These are phyloP conservation scores for Backusella morwellensis DNA, from an alignment of 192 early-diverging fungal genomes.

Conservation along the genomic window DNA sequence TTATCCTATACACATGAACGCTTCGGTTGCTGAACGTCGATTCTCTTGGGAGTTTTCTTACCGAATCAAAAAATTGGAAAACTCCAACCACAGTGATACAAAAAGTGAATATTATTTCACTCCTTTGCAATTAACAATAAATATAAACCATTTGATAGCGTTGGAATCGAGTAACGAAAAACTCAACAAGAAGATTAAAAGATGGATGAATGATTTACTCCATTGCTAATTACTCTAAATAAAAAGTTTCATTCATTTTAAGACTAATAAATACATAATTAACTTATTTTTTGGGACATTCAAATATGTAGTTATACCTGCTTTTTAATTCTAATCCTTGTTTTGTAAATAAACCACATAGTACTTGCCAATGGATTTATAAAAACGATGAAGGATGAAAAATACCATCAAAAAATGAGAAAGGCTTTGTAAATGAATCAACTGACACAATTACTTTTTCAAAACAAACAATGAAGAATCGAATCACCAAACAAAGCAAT, in stretches of 20 bases:
- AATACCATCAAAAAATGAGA: no score
- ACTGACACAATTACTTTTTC: no score
- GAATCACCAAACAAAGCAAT: no score
- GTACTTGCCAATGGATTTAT: no score
- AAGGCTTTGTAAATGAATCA: no score
- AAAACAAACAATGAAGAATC: no score
- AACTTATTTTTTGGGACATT: no score
- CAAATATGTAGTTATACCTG: no score
- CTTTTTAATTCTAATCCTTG: no score
- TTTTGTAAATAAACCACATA: no score
- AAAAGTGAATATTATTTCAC: background rate
- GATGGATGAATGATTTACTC: background rate
- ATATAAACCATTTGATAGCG: background rate
- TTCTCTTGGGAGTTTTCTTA: background rate
- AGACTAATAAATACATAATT: background rate
- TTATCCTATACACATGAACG: background rate
- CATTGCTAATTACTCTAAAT: background rate
- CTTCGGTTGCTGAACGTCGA: background rate
- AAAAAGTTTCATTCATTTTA: background rate
- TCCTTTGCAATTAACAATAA: background rate
- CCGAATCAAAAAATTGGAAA: background rate
- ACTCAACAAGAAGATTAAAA: background rate
- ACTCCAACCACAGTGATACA: background rate
- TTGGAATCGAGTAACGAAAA: background rate
- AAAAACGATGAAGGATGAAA: no score